These are phyloP conservation scores for Kokia cookei DNA, from an alignment of 441 rosid species.

Conservation along the genomic window DNA sequence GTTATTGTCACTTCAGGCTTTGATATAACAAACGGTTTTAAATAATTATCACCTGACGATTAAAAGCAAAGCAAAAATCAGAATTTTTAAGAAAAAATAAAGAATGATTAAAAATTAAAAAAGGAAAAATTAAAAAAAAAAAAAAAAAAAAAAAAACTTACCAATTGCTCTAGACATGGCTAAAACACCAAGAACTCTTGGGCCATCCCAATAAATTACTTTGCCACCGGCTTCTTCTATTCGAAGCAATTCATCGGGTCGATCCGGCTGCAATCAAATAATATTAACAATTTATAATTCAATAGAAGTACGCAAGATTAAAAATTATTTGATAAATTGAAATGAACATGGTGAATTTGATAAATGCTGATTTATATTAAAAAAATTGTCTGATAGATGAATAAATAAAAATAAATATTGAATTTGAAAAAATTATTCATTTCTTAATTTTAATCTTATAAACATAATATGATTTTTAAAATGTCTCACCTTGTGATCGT, in stretches of 20 bases:
- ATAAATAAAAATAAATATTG: no score
- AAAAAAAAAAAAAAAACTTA: neutral
- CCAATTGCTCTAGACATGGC: slow-evolving; percentile 98
- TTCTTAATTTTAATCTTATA: no score
- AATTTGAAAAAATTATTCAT: no score
- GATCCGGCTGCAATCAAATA: slow-evolving; percentile 60
- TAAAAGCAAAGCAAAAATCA: neutral
- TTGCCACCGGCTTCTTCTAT: slow-evolving; percentile 84
- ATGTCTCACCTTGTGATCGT: slow-evolving; percentile 69
- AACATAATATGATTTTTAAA: neutral
- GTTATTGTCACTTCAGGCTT: slow-evolving; percentile 77
- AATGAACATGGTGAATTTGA: no score
- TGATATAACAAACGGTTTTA: slow-evolving; percentile 79
- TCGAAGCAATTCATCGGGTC: slow-evolving; percentile 77
- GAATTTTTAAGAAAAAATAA: neutral
- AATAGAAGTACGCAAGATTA: no score
- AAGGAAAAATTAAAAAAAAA: neutral
- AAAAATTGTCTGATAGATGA: no score
- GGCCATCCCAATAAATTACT: slow-evolving; percentile 87
- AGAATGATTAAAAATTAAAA: no score
- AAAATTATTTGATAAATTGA: no score
- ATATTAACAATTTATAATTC: neutral
- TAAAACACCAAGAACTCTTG: slow-evolving; percentile 79
- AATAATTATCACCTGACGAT: slow-evolving; percentile 56
- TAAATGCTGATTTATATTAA: no score